A percentile compares a stretch with the other conserved stretches of the same genome.
These are phyloP conservation scores for Talaromyces sp. DNA, from an alignment of 2,329 filamentous ascomycete genomes.

Conservation along the genomic window DNA sequence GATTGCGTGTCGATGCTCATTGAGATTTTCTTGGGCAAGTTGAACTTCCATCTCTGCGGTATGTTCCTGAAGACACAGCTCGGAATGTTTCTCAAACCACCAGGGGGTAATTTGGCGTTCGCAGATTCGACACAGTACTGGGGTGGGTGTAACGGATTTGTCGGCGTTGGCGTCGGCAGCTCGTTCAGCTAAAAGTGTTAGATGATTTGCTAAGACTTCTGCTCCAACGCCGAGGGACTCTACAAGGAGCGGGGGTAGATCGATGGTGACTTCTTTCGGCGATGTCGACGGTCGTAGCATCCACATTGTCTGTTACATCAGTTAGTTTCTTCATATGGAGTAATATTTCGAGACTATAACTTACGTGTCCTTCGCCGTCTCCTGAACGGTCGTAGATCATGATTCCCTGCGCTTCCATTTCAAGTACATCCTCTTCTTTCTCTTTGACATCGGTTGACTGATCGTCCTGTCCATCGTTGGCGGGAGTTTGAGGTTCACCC, in stretches of 20 bases:
- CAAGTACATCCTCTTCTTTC: conserved; percentile 56
- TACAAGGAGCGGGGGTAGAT: conserved; percentile 82
- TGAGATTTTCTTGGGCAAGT: conserved; percentile 86
- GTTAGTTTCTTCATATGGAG: conserved; percentile 21
- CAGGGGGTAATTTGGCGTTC: conserved; percentile 95
- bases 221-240: conserved; percentile 92
- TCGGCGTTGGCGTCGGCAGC: conserved; percentile 70
- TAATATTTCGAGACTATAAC: conserved; percentile 36
- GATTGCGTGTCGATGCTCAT: conserved; percentile 89
- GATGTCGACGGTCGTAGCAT: conserved; percentile 92
- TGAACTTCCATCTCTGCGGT: conserved; percentile 97
- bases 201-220: conserved; percentile 88
- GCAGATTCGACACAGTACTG: conserved; percentile 92
- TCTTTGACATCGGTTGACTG: conserved; percentile 30
- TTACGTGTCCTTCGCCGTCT: conserved; percentile 84
- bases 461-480: conserved; percentile 34
- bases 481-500: conserved; percentile 6
- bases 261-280: conserved; percentile 91
- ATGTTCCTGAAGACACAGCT: conserved; percentile 92
- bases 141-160: conserved; percentile 74
- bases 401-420: conserved; percentile 94
- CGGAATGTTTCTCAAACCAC: conserved; percentile 99
- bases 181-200: conserved; percentile 83
- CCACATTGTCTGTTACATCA: conserved; percentile 81
- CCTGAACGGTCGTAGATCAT: conserved; percentile 93